Evolutionary conservation across 139 green algal species (phyloP), one percentile per base, ranked within the genome.

Genomic region (Pleodorina starrii): DNA sequence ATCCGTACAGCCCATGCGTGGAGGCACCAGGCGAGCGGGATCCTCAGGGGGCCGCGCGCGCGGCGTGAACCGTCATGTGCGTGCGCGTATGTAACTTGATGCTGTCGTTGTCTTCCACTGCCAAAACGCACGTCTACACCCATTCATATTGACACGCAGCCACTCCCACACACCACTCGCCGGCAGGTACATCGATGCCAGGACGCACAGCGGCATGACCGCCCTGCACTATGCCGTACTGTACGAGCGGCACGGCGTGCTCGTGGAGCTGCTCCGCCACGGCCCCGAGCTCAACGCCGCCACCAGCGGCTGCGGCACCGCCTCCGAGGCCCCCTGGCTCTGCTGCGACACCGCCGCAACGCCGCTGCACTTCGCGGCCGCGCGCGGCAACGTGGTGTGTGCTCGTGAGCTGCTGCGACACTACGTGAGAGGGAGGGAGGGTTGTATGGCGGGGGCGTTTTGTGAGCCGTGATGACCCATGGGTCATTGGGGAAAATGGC

Each of bases 341-440:
- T 17, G 19, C 27, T n/a, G 44, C 19, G 81, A 77, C 29, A 4
- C 44, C 2, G 3, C n/a, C 44, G 43, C 82, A 29, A 80, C 82
- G 42, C 51, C 77, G 36, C 77, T 85, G 51, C 77, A 85, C 51
- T 12, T 72, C 5, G 82, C 82, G 43, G 82, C 82, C 11, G 50
- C 21, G 0, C 21, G 36, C 5, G 51, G 51, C 50, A 50, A 72
- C 36, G 19, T 38, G 11, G 23, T 1, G 0, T 48, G 29, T 1
- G 77, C 36, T 3, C 51, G 2, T 1, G 36, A 69, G 51, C 36
- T 85, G 2, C 77, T 85, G 21, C 50, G 36, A 9, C 10, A 54
- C 21, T 73, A 84, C 32, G 75, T 84, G 35, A 82, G 43, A n/a
- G n/a, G n/a, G n/a, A n/a, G n/a, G n/a, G n/a, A n/a, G n/a, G n/a